Percentiles rank a stretch among this genome's conserved stretches.
These are phyloP conservation scores for Cyclostephanos tholiformis DNA, from an alignment of 108 stramenopile species.

Conservation along the genomic window DNA sequence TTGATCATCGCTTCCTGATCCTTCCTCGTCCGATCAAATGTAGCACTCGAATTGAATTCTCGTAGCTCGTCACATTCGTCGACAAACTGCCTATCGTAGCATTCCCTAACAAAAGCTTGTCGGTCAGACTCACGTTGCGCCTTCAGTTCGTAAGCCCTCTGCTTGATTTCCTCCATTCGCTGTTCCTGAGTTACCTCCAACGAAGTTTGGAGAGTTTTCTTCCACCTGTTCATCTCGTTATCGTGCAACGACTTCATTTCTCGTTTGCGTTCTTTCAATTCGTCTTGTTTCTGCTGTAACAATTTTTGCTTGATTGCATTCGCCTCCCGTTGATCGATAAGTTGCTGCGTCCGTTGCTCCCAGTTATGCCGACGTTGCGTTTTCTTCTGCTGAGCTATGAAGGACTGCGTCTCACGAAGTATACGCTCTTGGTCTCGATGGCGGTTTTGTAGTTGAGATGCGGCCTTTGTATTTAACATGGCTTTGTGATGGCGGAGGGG, in stretches of 20 bases:
- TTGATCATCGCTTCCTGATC: slow-evolving; percentile 34
- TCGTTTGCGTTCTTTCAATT: slow-evolving; percentile 15
- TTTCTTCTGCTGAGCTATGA: slow-evolving; percentile 29
- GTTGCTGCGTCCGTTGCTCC: slow-evolving; percentile 35
- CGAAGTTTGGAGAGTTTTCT: slow-evolving; percentile 14
- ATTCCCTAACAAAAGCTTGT: slow-evolving; percentile 55
- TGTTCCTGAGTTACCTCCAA: slow-evolving; percentile 45
- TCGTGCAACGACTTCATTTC: slow-evolving; percentile 39
- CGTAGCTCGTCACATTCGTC: slow-evolving; percentile 74
- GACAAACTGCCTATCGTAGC: slow-evolving; percentile 67
- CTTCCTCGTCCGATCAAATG: slow-evolving; percentile 38
- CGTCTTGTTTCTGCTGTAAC: slow-evolving; percentile 24
- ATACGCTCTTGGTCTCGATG: slow-evolving; percentile 39
- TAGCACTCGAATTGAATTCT: slow-evolving; percentile 58
- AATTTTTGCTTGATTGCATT: slow-evolving; percentile 15
- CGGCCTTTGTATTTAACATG: slow-evolving; percentile 16
- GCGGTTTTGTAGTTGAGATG: slow-evolving; percentile 31
- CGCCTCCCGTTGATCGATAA: slow-evolving; percentile 33
- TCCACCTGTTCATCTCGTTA: slow-evolving; percentile 43
- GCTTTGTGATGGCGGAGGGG: background rate
- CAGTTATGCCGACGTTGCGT: slow-evolving; percentile 30
- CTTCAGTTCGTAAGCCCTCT: slow-evolving; percentile 43
- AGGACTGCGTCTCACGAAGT: slow-evolving; percentile 42
- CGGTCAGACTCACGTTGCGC: slow-evolving; percentile 43
- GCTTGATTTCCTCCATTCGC: slow-evolving; percentile 46